Base-by-base conservation (phyloP, 1,284 basidiomycete species). In the Ceratobasidium sp. region DNA sequence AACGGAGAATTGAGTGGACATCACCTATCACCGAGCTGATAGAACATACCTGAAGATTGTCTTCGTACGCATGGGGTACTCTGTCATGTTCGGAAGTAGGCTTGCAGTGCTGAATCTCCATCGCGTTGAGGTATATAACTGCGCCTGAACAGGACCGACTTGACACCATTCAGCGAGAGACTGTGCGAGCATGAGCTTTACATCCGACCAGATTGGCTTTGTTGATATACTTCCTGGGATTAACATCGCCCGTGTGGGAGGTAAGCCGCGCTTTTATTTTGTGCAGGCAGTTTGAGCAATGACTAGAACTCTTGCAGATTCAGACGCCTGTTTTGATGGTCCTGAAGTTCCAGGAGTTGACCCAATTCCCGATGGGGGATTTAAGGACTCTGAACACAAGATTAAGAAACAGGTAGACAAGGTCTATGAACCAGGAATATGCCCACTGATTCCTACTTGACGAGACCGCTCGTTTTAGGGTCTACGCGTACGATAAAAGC, bases 141-240 rank as follows among this genome's bases (percentile, higher is more conserved):
- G 33, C 33, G 33, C 33, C 33, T 33, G 33, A 33, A 33, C 33
- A 33, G 33, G 33, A 33, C 33, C 33, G 33, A 33, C 33, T 33
- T 33, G 33, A 33, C 33, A 33, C 33, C 33, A 33, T 33, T 33
- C 33, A 33, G 33, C 33, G 33, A 33, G 33, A 33, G 33, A 33
- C 33, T 33, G 33, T 33, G 33, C 33, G 33, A 33, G 33, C 33
- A 33, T 33, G 33, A 33, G 33, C 33, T 33, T 33, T 33, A 33
- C 33, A 33, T 33, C 33, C 33, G 33, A 33, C 33, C 33, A 33
- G 33, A 81, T 83, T 51, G 64, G 68, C 18, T 80, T 77, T 64
- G 63, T 83, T 70, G 79, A 82, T 53, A 83, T 83, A 28, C 83
- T 80, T 63, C 83, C 83, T 42, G 82, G 82, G 42, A 80, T 83